Percentiles rank a stretch among this genome's conserved stretches.
These are phyloP conservation scores for Tulasnella calospora DNA, from an alignment of 768 basidiomycete genomes.

Conservation along the genomic window DNA sequence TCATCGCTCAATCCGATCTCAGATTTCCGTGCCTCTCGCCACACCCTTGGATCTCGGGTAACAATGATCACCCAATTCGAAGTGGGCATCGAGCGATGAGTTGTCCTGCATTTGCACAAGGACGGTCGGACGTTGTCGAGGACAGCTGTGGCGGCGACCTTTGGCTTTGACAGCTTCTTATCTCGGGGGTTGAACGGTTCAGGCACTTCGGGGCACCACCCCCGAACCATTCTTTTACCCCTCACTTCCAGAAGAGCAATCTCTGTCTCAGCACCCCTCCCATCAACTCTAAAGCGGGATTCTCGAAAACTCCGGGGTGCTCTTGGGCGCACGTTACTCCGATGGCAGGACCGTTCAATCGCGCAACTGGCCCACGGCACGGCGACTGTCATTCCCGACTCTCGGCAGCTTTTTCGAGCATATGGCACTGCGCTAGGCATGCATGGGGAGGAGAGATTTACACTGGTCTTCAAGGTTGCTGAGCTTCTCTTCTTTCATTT, in stretches of 20 bases:
- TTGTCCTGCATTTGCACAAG: neutral
- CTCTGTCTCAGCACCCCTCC: neutral
- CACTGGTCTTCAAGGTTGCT: neutral
- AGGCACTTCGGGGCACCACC: conserved; percentile 2
- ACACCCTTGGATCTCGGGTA: neutral
- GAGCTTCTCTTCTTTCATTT: neutral
- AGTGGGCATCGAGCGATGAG: too few relatives aligned
- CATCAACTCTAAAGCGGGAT: neutral
- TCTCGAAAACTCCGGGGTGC: neutral
- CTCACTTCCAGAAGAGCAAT: neutral
- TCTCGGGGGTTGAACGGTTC: neutral
- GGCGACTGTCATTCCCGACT: neutral
- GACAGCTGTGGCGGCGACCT: neutral
- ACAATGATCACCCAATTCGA: neutral
- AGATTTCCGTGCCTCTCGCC: neutral
- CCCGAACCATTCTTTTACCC: neutral
- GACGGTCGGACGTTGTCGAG: neutral
- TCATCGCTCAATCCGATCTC: neutral
- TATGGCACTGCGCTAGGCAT: neutral
- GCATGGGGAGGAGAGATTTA: neutral
- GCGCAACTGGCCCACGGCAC: neutral
- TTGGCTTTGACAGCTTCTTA: neutral
- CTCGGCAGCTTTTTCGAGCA: neutral
- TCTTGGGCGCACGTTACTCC: neutral
- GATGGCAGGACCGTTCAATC: neutral